Conservation (phyloP, 768 basidiomycete species). For the Boletus speciosus region DNA sequence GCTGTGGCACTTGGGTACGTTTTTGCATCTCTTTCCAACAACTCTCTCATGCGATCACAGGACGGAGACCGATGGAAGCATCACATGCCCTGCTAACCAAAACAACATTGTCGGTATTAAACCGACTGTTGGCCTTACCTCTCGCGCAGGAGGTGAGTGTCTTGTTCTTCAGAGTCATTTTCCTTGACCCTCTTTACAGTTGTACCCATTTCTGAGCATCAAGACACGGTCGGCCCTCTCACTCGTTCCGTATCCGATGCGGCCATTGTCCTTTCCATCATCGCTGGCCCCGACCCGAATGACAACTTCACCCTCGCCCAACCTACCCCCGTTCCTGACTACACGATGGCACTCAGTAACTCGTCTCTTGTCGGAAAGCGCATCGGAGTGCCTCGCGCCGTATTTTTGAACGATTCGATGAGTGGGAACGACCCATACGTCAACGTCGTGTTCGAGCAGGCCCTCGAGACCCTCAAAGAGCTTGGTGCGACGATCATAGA, state of each 20-base stretch:
- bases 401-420: slow-evolving; percentile 31
- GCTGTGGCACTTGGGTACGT: slow-evolving; percentile 41
- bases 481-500: slow-evolving; percentile 55
- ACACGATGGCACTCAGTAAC: slow-evolving; percentile 46
- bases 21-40: background rate
- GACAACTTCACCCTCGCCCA: slow-evolving; percentile 55
- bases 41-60: slow-evolving; percentile 3
- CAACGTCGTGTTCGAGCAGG: slow-evolving; percentile 37
- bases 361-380: slow-evolving; percentile 49
- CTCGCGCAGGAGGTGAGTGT: slow-evolving; percentile 50
- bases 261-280: slow-evolving; percentile 52
- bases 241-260: slow-evolving; percentile 52
- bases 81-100: slow-evolving; percentile 47
- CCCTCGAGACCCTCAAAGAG: slow-evolving; percentile 34
- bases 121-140: slow-evolving; percentile 58
- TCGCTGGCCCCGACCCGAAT: slow-evolving; percentile 52
- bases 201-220: slow-evolving; percentile 53
- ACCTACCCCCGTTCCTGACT: slow-evolving; percentile 52
- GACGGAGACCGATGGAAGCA: slow-evolving; percentile 54
- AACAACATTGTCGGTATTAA: slow-evolving; percentile 61
- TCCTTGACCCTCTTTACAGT: slow-evolving; percentile 32
- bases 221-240: slow-evolving; percentile 60
- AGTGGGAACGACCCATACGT: slow-evolving; percentile 28
- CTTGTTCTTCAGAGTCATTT: background rate
- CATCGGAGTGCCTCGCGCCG: slow-evolving; percentile 49